Conservation (phyloP, 257 asterid genomes). For the Solanum stenotomum region DNA sequence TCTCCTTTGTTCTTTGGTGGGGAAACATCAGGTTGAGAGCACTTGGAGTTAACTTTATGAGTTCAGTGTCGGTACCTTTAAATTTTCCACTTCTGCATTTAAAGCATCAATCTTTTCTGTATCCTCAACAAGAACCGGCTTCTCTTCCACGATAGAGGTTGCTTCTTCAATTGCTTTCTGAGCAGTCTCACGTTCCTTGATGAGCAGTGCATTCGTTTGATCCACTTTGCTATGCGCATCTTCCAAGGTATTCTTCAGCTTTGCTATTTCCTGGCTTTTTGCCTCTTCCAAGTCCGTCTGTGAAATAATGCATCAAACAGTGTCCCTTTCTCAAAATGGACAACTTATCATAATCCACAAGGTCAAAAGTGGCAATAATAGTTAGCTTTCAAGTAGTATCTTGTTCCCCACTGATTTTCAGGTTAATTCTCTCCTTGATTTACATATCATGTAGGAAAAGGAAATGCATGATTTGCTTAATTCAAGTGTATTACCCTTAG, state of each 20-base stretch:
- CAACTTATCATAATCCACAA: not conserved
- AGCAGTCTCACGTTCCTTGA: conserved; percentile 81
- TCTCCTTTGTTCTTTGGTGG: not conserved
- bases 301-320: not conserved
- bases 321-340: not conserved
- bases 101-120: conserved; percentile 79
- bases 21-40: not conserved
- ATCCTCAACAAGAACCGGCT: conserved; percentile 72
- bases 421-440: not conserved
- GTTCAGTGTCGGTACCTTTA: conserved; percentile 46
- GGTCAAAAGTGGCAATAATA: not conserved
- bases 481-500: conserved; percentile 59
- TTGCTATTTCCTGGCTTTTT: conserved; percentile 61
- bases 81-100: conserved; percentile 53
- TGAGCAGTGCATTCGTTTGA: conserved; percentile 56
- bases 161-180: conserved; percentile 90
- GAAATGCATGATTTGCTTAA: not conserved
- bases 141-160: conserved; percentile 57
- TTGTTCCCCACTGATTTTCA: not conserved
- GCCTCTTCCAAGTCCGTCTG: conserved; percentile 94
- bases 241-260: conserved; percentile 67
- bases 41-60: not conserved
- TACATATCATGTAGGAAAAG: not conserved
- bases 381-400: not conserved
- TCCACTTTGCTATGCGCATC: conserved; percentile 67